A percentile compares a stretch with the other conserved stretches of the same genome.
Conservation (phyloP, 2,329 filamentous ascomycete genomes). For the Paramyrothecium sp. region DNA sequence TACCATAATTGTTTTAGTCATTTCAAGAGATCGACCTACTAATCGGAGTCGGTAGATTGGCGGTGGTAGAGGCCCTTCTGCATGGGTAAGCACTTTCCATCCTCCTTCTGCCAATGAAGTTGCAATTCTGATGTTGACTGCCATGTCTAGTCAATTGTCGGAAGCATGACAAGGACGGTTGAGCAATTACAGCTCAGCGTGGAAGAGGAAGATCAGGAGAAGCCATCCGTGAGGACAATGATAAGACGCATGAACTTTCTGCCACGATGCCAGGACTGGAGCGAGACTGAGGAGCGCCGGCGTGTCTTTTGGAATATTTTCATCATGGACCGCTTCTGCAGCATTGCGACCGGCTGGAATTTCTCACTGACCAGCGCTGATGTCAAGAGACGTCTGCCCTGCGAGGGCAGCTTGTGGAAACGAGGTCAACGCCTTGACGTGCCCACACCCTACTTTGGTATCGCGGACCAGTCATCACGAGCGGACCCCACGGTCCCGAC, state of each 20-base stretch:
- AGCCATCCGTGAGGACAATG: conserved; percentile 20
- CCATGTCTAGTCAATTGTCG: conserved; percentile 27
- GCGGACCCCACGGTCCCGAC: conserved; percentile 5
- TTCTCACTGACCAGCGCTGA: conserved; percentile 29
- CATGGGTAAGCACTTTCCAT: conserved; percentile 18
- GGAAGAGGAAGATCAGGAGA: conserved; percentile 26
- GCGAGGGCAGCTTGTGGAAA: conserved; percentile 37
- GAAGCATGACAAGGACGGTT: conserved; percentile 35
- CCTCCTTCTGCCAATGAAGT: neutral
- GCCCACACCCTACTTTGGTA: conserved; percentile 38
- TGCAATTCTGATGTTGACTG: neutral
- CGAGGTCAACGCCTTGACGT: conserved; percentile 29
- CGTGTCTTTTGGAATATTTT: conserved; percentile 41
- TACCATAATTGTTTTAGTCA: neutral
- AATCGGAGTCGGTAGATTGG: conserved; percentile 21
- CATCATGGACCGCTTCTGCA: conserved; percentile 37
- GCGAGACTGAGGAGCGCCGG: conserved; percentile 34
- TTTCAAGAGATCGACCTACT: neutral
- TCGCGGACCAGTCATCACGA: conserved; percentile 25
- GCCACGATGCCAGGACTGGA: conserved; percentile 25
- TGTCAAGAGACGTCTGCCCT: conserved; percentile 34
- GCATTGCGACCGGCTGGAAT: conserved; percentile 34
- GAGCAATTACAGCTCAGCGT: conserved; percentile 34
- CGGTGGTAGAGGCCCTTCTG: conserved; percentile 26
- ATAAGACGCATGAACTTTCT: conserved; percentile 28